phyloP scores from a whole-genome alignment of 192 early-diverging fungal genomes.

The Irineochytrium annulatum region DNA sequence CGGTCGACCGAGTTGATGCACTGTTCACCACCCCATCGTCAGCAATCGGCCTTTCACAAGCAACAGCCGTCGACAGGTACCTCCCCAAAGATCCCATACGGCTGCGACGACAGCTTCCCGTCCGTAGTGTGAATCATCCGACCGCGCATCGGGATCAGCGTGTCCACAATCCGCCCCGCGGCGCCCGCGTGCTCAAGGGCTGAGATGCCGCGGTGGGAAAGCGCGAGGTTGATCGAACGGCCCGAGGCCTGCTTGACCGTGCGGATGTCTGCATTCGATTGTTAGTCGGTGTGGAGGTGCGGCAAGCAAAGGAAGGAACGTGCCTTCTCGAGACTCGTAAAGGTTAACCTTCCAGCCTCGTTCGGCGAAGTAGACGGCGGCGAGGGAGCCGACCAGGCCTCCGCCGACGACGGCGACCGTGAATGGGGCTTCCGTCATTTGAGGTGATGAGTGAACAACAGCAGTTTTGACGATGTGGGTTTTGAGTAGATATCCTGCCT shows the following conservation, averaged over 20 bases:
- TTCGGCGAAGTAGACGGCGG: slow-evolving; percentile 85
- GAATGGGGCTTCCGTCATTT: slow-evolving; percentile 19
- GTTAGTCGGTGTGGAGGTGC: background rate
- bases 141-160: slow-evolving; percentile 85
- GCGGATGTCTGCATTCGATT: slow-evolving; percentile 32
- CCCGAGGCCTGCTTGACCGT: slow-evolving; percentile 29
- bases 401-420: slow-evolving; percentile 81
- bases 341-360: slow-evolving; percentile 86
- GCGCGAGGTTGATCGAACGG: slow-evolving; percentile 90
- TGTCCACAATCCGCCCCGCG: slow-evolving; percentile 60
- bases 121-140: slow-evolving; percentile 83
- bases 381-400: slow-evolving; percentile 87
- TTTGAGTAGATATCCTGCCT: too few relatives aligned
- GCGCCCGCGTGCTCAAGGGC: slow-evolving; percentile 71
- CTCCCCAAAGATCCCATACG: slow-evolving; percentile 85
- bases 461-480: too few relatives aligned
- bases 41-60: slow-evolving; percentile 3
- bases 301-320: background rate
- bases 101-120: slow-evolving; percentile 69
- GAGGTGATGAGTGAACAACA: too few relatives aligned
- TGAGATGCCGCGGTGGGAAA: slow-evolving; percentile 80
- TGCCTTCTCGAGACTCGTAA: slow-evolving; percentile 80
- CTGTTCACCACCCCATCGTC: slow-evolving; percentile 25
- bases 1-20: slow-evolving; percentile 94
- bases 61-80: slow-evolving; percentile 26